Base-by-base conservation (phyloP, 306 rosid species). In the Gynostemma pentaphyllum region DNA sequence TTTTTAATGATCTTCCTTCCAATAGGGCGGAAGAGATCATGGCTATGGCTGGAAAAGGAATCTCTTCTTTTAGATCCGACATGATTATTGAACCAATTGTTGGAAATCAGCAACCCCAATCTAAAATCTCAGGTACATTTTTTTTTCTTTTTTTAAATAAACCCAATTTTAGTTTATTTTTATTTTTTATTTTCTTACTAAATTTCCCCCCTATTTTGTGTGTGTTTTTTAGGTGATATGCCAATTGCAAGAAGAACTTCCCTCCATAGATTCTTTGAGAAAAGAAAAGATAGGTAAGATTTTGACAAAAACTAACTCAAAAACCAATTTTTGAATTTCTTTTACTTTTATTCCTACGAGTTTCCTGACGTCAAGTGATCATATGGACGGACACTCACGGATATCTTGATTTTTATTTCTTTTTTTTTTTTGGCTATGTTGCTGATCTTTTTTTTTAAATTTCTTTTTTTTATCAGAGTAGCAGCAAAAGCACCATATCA, bases 261-360 rank as follows among this genome's bases (percentile, higher is more conserved):
- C 9, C 98, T 91, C 39, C 82, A 85, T n/a, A 85, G 89, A 57
- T 91, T 91, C 74, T 78, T 88, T 52, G 89, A 81, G 77, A 91
- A 91, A 75, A 88, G 98, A 14, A 91, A 88, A 81, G 95, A 91
- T 55, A 91, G 97, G 97, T 91, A 64, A 68, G 48, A 30, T 18
- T 34, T n/a, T n/a, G 50, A 45, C 12, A 1, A 18, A n/a, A 45
- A 16, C 23, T 5, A 45, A 16, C 39, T 9, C 39, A 19, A 9
- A 53, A 13, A 41, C 2, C 46, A 28, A 23, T 66, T 46, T 28
- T 46, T 28, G 11, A 64, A 15, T 19, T 49, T 32, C 47, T 16
- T 9, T 44, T 19, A n/a, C 19, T 23, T n/a, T n/a, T n/a, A n/a
- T n/a, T n/a, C n/a, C n/a, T n/a, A n/a, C n/a, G n/a, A n/a, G n/a